A percentile compares a stretch with the other conserved stretches of the same genome.
phyloP scores from a whole-genome alignment of 345 rosid genomes.

The Eucalyptus curtisii region DNA sequence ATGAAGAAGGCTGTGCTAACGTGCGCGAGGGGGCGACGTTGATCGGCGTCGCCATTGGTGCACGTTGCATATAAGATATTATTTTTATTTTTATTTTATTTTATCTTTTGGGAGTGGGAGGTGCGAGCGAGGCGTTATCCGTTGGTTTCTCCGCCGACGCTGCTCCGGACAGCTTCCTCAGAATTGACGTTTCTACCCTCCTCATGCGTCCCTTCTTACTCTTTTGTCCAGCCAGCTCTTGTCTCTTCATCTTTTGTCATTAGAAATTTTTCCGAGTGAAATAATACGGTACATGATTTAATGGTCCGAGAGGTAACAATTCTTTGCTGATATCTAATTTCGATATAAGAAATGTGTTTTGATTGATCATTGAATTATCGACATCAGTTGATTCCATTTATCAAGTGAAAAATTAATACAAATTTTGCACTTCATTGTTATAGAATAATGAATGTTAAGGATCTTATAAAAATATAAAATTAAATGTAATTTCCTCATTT shows the following conservation, averaged over 20 bases:
- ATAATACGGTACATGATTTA: rapidly evolving
- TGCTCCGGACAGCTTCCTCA: rapidly evolving
- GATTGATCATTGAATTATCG: rapidly evolving
- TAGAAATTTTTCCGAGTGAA: neutral
- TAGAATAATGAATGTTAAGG: neutral
- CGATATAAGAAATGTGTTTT: rapidly evolving
- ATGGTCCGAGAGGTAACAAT: neutral
- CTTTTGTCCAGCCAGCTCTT: neutral
- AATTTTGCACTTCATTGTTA: rapidly evolving
- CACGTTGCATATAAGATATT: neutral
- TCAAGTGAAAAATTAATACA: rapidly evolving
- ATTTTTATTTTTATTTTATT: neutral
- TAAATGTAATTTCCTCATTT: neutral
- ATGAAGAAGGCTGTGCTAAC: neutral
- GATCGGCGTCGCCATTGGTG: neutral
- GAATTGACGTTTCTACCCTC: neutral
- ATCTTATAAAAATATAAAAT: neutral
- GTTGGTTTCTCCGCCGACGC: neutral
- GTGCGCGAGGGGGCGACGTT: neutral
- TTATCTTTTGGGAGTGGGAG: neutral
- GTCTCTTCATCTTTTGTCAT: neutral
- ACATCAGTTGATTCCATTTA: neutral
- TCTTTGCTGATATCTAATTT: neutral
- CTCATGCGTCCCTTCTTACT: rapidly evolving
- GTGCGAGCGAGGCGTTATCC: neutral